Evolutionary conservation across 2,329 filamentous ascomycete genomes (phyloP).

Genomic region (Calonectria pteridis): DNA sequence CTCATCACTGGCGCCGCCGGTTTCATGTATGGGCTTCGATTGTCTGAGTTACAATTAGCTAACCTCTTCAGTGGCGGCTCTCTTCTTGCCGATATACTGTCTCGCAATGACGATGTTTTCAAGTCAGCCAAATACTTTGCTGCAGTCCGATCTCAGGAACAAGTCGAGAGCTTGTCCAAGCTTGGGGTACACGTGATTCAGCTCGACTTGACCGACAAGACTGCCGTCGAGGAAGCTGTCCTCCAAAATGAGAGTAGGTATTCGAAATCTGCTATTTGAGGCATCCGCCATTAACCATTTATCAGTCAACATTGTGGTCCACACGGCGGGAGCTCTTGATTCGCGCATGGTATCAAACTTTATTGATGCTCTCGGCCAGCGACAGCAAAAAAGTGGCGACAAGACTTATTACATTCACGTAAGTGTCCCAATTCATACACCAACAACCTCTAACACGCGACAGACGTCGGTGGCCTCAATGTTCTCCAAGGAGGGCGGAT

Average conservation of each 20-base stretch:
- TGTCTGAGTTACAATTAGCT: not conserved
- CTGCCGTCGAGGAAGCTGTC: constrained; percentile 36
- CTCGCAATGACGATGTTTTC: constrained; percentile 36
- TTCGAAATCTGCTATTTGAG: fast-evolving
- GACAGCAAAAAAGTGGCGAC: constrained; percentile 40
- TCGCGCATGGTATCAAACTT: constrained; percentile 42
- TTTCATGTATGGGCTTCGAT: constrained; percentile 44
- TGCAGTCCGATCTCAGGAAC: constrained; percentile 50
- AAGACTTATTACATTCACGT: constrained; percentile 51
- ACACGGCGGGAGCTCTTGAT: constrained; percentile 50
- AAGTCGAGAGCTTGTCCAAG: constrained; percentile 47
- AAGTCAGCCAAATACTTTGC: constrained; percentile 44
- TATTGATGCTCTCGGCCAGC: constrained; percentile 50
- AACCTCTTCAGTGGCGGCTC: constrained; percentile 49
- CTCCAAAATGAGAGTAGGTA: constrained; percentile 43
- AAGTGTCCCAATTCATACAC: not conserved
- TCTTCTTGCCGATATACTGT: constrained; percentile 49
- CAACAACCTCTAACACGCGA: fast-evolving
- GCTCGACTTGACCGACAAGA: constrained; percentile 49
- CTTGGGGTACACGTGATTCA: constrained; percentile 47
- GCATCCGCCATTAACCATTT: not conserved
- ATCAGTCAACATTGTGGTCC: constrained; percentile 52
- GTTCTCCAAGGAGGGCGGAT: constrained; percentile 47
- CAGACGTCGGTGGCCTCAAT: constrained; percentile 46
- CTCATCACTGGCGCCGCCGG: constrained; percentile 53